Evolutionary conservation across 495 filamentous ascomycete genomes (phyloP).

Genomic region (Neurospora intermedia): DNA sequence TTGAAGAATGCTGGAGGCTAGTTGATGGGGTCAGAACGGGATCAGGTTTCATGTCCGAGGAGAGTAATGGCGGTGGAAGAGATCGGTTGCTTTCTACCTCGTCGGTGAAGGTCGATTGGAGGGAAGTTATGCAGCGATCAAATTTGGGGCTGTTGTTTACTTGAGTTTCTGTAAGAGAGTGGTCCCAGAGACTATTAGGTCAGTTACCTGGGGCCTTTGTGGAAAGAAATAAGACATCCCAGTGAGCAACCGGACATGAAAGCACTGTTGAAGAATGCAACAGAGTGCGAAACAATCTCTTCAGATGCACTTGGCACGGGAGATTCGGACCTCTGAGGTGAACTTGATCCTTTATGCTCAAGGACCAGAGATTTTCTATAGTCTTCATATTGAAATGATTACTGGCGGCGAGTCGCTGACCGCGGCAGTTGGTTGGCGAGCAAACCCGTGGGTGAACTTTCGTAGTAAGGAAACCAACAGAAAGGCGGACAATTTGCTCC

Average conservation of each 20-base stretch:
- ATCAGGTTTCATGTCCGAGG: background rate
- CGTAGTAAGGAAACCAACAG: background rate
- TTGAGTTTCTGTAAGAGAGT: background rate
- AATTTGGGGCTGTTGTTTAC: background rate
- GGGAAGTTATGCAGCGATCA: background rate
- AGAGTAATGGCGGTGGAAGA: background rate
- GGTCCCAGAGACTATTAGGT: background rate
- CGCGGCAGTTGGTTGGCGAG: background rate
- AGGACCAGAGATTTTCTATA: background rate
- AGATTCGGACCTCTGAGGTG: background rate
- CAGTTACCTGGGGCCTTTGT: no score
- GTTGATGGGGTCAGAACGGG: background rate
- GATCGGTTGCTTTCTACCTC: background rate
- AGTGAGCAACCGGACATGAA: background rate
- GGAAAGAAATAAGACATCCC: background rate
- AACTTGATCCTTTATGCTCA: background rate
- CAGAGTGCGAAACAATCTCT: background rate
- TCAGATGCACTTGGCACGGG: background rate
- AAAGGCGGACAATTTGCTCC: background rate
- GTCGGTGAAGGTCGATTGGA: background rate
- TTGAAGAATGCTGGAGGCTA: constrained; percentile 1
- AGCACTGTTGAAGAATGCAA: background rate
- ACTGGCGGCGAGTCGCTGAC: background rate
- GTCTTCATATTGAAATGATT: background rate
- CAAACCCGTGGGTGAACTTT: background rate